Base-by-base conservation (phyloP, 176 grass and related monocot genomes). In the Aechmea fasciata region DNA sequence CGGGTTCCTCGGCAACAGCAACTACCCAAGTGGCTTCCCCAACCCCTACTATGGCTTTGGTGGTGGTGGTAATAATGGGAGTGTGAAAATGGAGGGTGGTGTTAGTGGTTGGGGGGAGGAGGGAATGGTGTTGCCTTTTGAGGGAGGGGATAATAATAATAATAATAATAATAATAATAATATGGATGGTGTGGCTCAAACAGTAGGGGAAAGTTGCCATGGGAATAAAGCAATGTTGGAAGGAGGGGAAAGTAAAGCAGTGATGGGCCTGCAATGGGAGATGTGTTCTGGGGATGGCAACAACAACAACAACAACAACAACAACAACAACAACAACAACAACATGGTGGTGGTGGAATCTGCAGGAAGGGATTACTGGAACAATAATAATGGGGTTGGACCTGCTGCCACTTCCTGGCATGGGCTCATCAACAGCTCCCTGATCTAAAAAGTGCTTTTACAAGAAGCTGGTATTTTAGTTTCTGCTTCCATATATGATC, bases 401-500 rank as follows among this genome's bases (percentile, higher is more conserved):
- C 48, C 71, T 41, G 4, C 33, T 41, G 0, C 33, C 7, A 41
- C 33, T 28, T 76, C 64, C 13, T 76, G 73, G 73, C 64, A 53
- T 76, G 73, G 73, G 12, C 73, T 76, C 28, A 48, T 68, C 25
- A 67, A 67, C 48, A 67, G 73, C 49, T 76, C 73, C 64, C 26
- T 76, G 64, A 76, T 76, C 25, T 55, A 67, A 33, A 67, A 67
- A 33, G 11, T 66, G 13, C 11, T 33, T 14, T 17, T 13, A 57
- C 14, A 17, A 66, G 11, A 47, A 13, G 41, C 14, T 66, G 64
- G 14, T 66, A 66, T 13, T 28, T 66, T 66, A 15, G 25, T 67
- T 10, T 15, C 29, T 17, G 65, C 15, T 47, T 67, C 33, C 55
- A 61, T 61, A n/a, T n/a, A n/a, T n/a, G n/a, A n/a, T n/a, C 17